These are phyloP conservation scores for Trametes cinnabarina DNA, from an alignment of 768 basidiomycete genomes.

Conservation along the genomic window DNA sequence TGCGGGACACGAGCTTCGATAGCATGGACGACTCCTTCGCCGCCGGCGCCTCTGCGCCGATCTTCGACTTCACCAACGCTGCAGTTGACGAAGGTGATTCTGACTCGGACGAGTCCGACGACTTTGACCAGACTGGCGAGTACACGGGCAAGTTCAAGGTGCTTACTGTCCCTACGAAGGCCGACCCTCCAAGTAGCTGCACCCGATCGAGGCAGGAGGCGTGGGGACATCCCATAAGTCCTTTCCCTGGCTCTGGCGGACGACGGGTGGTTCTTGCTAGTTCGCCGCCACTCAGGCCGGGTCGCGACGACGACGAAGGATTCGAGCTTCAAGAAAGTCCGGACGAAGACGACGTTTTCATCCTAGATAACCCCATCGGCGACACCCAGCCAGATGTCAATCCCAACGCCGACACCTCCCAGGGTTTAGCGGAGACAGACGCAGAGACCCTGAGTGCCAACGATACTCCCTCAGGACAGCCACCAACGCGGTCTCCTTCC, in stretches of 20 bases:
- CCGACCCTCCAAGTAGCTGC: slow-evolving; percentile 60
- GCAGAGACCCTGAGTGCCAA: background rate
- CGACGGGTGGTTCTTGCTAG: slow-evolving; percentile 4
- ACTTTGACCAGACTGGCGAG: slow-evolving; percentile 46
- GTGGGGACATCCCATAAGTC: slow-evolving; percentile 73
- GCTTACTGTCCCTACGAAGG: slow-evolving; percentile 57
- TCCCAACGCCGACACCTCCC: background rate
- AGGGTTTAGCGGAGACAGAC: background rate
- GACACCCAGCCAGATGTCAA: background rate
- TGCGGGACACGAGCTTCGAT: slow-evolving; percentile 12
- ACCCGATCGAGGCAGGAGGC: slow-evolving; percentile 48
- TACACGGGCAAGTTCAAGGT: slow-evolving; percentile 66
- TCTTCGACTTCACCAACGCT: slow-evolving; percentile 23
- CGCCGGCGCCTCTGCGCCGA: slow-evolving; percentile 12
- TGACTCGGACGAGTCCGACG: slow-evolving; percentile 32
- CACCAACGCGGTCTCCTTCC: slow-evolving; percentile 9
- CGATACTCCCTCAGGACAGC: background rate
- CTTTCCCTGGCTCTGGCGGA: slow-evolving; percentile 43
- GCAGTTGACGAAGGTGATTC: slow-evolving; percentile 13
- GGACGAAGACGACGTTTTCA: slow-evolving; percentile 17
- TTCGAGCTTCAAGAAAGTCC: background rate
- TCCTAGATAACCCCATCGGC: slow-evolving; percentile 6
- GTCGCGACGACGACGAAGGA: slow-evolving; percentile 14
- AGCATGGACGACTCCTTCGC: slow-evolving; percentile 16
- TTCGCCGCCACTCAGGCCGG: slow-evolving; percentile 7